A percentile compares a stretch with the other conserved stretches of the same genome.
These are phyloP conservation scores for Megacollybia marginata DNA, from an alignment of 768 basidiomycete species.

Conservation along the genomic window DNA sequence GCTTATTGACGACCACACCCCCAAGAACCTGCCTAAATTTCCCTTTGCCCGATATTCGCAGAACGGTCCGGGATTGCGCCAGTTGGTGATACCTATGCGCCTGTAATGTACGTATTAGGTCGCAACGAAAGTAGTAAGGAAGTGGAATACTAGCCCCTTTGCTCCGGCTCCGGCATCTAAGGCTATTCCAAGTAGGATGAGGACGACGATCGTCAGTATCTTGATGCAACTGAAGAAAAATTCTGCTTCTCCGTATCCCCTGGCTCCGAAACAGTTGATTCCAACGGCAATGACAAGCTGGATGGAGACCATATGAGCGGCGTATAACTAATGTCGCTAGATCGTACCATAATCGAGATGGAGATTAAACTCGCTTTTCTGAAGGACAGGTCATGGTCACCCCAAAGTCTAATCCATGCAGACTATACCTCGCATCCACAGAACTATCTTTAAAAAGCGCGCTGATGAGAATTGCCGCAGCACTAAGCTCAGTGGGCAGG, in stretches of 20 bases:
- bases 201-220: constrained; percentile 31
- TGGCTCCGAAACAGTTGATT: constrained; percentile 28
- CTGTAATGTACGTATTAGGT: neutral
- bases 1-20: neutral
- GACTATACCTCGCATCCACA: neutral
- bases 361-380: neutral
- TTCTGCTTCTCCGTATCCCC: constrained; percentile 36
- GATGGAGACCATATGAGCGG: neutral
- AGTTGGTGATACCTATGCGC: neutral
- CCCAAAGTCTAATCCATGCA: neutral
- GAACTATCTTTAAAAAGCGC: neutral
- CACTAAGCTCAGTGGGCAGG: neutral
- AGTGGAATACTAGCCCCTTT: neutral
- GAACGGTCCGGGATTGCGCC: neutral
- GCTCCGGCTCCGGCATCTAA: neutral
- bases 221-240: constrained; percentile 43
- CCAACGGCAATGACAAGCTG: neutral
- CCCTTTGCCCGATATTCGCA: neutral
- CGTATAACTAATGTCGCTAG: neutral
- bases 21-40: neutral
- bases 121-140: constrained; percentile 18
- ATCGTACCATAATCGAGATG: neutral
- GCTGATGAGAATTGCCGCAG: neutral
- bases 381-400: neutral
- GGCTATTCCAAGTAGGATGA: constrained; percentile 31